phyloP scores from a whole-genome alignment of 1,284 basidiomycete genomes.

The Boletus sp. region DNA sequence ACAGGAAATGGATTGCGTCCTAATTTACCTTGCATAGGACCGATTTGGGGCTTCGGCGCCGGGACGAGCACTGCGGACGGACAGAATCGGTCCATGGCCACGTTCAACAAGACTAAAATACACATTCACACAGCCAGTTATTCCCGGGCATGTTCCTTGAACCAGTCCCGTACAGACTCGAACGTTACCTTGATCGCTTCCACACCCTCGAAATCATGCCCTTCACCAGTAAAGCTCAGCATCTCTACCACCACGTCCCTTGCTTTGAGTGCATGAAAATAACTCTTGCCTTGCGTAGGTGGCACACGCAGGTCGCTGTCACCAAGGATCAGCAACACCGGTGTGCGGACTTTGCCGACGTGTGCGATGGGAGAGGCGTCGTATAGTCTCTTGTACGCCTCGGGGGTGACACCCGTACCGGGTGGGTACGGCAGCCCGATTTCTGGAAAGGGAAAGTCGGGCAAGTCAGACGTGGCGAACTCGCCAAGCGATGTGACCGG shows the following conservation, averaged over 20 bases:
- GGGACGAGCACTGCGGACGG: slow-evolving; percentile 21
- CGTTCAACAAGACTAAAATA: too few relatives aligned
- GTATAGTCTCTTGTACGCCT: slow-evolving; percentile 48
- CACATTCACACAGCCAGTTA: too few relatives aligned
- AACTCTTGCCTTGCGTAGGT: slow-evolving; percentile 59
- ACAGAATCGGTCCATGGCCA: too few relatives aligned
- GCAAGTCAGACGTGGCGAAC: slow-evolving; percentile 58
- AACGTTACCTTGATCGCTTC: slow-evolving; percentile 53
- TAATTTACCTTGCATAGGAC: not conserved
- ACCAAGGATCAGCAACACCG: slow-evolving; percentile 61
- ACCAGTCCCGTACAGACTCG: slow-evolving; percentile 42
- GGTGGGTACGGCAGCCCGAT: slow-evolving; percentile 45
- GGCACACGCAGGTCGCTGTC: slow-evolving; percentile 59
- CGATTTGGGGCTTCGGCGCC: slow-evolving; percentile 5
- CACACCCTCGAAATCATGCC: slow-evolving; percentile 58
- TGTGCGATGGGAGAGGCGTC: slow-evolving; percentile 57
- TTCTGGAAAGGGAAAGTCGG: slow-evolving; percentile 69
- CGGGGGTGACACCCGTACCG: slow-evolving; percentile 43
- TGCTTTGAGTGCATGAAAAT: slow-evolving; percentile 63
- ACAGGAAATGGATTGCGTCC: not conserved
- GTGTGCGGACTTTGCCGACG: slow-evolving; percentile 51
- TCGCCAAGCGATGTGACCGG: slow-evolving; percentile 64
- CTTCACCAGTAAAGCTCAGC: slow-evolving; percentile 52
- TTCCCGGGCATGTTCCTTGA: too few relatives aligned
- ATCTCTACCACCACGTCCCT: slow-evolving; percentile 50